Conservation (phyloP, 768 basidiomycete species). For the Brasilioporus rufonigricans region DNA sequence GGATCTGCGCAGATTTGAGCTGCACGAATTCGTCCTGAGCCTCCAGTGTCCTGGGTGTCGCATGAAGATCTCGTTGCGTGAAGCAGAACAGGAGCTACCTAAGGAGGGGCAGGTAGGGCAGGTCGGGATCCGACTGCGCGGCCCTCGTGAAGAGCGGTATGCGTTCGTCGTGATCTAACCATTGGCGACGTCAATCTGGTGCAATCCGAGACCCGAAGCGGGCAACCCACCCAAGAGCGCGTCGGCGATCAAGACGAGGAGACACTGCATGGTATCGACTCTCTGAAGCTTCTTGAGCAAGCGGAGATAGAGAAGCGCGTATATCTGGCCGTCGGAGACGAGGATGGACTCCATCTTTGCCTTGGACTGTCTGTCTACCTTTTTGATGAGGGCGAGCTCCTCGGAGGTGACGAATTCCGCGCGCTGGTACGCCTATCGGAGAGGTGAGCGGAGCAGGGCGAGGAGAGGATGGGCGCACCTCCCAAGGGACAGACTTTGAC, state of each 20-base stretch:
- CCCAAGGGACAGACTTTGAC: slow-evolving; percentile 93
- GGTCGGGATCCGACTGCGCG: slow-evolving; percentile 64
- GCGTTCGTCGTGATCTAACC: slow-evolving; percentile 81
- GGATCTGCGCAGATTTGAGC: slow-evolving; percentile 82
- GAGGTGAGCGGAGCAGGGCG: slow-evolving; percentile 8
- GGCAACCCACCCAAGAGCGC: slow-evolving; percentile 68
- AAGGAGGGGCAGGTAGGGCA: slow-evolving; percentile 78
- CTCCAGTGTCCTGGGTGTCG: slow-evolving; percentile 60
- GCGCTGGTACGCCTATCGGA: slow-evolving; percentile 84
- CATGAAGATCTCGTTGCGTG: slow-evolving; percentile 3
- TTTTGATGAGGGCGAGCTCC: slow-evolving; percentile 86
- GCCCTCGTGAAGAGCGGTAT: slow-evolving; percentile 71
- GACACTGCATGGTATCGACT: slow-evolving; percentile 84
- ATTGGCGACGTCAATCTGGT: not conserved
- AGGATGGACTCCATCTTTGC: slow-evolving; percentile 73
- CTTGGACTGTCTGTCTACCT: slow-evolving; percentile 78
- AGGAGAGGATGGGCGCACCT: slow-evolving; percentile 49
- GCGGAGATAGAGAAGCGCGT: slow-evolving; percentile 85
- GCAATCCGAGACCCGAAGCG: not conserved
- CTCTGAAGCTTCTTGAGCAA: slow-evolving; percentile 84
- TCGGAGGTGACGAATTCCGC: slow-evolving; percentile 87
- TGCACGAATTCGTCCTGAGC: slow-evolving; percentile 95
- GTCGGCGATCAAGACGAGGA: slow-evolving; percentile 86
- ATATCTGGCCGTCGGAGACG: slow-evolving; percentile 77
- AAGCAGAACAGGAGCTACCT: slow-evolving; percentile 42